A percentile compares a stretch with the other conserved stretches of the same genome.
Conservation (phyloP, 1,284 basidiomycete genomes). For the Ceratobasidium sp. region DNA sequence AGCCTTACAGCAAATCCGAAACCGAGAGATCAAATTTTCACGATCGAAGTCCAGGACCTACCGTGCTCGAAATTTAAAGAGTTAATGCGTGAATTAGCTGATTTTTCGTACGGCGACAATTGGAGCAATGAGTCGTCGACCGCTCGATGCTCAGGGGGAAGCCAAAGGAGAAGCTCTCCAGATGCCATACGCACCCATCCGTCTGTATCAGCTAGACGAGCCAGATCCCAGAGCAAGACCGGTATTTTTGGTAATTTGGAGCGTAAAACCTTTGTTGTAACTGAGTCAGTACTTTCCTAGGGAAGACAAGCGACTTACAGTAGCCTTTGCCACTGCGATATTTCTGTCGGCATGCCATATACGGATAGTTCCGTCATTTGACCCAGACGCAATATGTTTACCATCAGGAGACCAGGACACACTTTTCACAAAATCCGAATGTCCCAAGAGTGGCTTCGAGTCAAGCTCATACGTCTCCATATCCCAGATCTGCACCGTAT, state of each 20-base stretch:
- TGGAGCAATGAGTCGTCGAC: not conserved
- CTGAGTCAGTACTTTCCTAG: no score
- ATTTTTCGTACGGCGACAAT: not conserved
- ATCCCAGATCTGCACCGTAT: conserved; percentile 20
- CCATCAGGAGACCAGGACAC: conserved; percentile 15
- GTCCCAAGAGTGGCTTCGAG: not conserved
- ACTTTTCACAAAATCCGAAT: not conserved
- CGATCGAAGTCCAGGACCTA: not conserved
- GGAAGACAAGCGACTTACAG: not conserved
- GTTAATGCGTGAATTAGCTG: not conserved
- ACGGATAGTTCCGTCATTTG: not conserved
- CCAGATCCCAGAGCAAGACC: not conserved
- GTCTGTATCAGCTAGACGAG: not conserved
- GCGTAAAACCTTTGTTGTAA: not conserved
- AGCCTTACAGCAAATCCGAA: no score
- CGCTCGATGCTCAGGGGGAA: not conserved
- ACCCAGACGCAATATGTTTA: conserved; percentile 8
- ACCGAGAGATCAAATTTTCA: not conserved
- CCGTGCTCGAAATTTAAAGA: not conserved
- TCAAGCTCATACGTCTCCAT: not conserved
- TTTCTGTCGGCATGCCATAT: conserved; percentile 18
- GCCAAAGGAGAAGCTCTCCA: not conserved
- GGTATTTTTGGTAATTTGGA: not conserved
- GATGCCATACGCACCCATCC: not conserved
- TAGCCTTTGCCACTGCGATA: no score